These are phyloP conservation scores for Zygotorulaspora danielsina DNA, from an alignment of 805 yeast species.

Conservation along the genomic window DNA sequence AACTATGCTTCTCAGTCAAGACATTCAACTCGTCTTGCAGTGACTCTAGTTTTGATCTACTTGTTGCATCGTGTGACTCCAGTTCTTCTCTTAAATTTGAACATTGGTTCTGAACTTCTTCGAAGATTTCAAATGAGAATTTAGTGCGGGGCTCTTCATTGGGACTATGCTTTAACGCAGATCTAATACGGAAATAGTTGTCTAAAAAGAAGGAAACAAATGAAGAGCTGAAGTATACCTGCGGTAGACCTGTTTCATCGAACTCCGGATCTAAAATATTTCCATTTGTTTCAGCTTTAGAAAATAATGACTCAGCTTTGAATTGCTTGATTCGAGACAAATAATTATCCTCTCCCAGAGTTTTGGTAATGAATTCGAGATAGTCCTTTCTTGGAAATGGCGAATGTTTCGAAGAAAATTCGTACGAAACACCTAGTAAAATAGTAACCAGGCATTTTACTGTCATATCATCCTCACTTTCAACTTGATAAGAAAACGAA, in stretches of 20 bases:
- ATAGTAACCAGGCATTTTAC: slow-evolving; percentile 71
- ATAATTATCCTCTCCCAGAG: slow-evolving; percentile 80
- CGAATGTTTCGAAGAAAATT: slow-evolving; percentile 59
- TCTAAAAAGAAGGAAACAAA: slow-evolving; percentile 68
- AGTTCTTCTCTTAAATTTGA: slow-evolving; percentile 34
- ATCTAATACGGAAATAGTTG: slow-evolving; percentile 60
- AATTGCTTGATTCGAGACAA: slow-evolving; percentile 68
- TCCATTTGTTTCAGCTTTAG: slow-evolving; percentile 48
- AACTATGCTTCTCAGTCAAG: slow-evolving; percentile 13
- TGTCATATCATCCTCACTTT: slow-evolving; percentile 49
- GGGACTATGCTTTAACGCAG: slow-evolving; percentile 73
- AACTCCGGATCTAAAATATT: slow-evolving; percentile 47
- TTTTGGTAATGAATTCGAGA: slow-evolving; percentile 56
- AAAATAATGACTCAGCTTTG: slow-evolving; percentile 53
- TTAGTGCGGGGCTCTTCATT: slow-evolving; percentile 61
- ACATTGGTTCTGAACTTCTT: slow-evolving; percentile 39
- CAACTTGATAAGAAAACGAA: slow-evolving; percentile 53
- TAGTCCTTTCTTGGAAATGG: slow-evolving; percentile 59
- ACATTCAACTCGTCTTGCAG: slow-evolving; percentile 18
- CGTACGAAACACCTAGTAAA: slow-evolving; percentile 73
- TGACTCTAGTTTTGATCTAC: slow-evolving; percentile 19
- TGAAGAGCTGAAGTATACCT: slow-evolving; percentile 62
- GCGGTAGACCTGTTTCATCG: slow-evolving; percentile 85
- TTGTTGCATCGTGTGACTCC: slow-evolving; percentile 31
- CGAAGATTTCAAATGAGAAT: slow-evolving; percentile 53